Evolutionary conservation across 2,329 filamentous ascomycete species (phyloP), one percentile per base, ranked within the genome.

Genomic region (Apiospora saccharicola): DNA sequence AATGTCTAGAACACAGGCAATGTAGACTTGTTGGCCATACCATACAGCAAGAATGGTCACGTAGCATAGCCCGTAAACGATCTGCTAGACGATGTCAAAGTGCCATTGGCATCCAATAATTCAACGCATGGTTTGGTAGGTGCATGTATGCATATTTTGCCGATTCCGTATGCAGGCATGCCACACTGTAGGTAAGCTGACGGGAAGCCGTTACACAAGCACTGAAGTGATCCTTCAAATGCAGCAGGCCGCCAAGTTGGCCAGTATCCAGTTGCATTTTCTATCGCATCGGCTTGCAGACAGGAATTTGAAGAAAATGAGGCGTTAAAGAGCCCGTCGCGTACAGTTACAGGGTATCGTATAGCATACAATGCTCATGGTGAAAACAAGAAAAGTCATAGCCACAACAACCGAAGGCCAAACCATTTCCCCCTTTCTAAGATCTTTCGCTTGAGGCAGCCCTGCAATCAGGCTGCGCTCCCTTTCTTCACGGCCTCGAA

Each of bases 401-500:
- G 57, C 57, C 34, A 34, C 57, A 64, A 22, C 57, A 64, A 41
- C 22, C 34, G 1, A 41, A 64, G 10, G 34, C 57, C 19, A 41
- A 41, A 8, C 6, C 34, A 14, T 22, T 30, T 30, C 22, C 34
- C 57, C 57, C 57, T 64, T 41, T 37, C 30, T 22, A n/a, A 37
- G 30, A 16, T 8, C 30, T n/a, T 37, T 10, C 19, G 30, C 30
- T 37, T n/a, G 16, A 22, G 57, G 30, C 57, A 64, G 19, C n/a
- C 57, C 4, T 64, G 30, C 4, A n/a, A 64, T 64, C 57, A 64
- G 57, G 37, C 47, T 10, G 43, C 34, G 16, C 57, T 34, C 26
- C 61, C 47, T 67, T 75, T 77, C 41, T 85, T 72, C 22, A 81
- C 78, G 70, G 83, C 80, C 72, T 64, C 57, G 2, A 88, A 77